These are phyloP conservation scores for Pythium insidiosum DNA, from an alignment of 352 stramenopile genomes.

Conservation along the genomic window DNA sequence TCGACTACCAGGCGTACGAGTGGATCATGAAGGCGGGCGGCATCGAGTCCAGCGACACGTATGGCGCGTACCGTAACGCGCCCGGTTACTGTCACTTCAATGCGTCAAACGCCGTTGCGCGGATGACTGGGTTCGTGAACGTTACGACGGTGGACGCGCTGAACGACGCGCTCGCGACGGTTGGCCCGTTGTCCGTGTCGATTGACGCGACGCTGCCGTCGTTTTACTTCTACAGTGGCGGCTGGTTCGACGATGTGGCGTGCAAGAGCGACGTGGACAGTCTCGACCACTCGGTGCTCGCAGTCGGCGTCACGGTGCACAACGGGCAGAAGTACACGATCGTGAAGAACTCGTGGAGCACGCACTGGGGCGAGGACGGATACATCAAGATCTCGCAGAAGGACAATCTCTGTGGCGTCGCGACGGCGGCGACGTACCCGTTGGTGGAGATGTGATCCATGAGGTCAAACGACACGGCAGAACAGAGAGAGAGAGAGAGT, in stretches of 20 bases:
- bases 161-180: constrained; percentile 69
- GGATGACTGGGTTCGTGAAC: constrained; percentile 76
- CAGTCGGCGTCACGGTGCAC: constrained; percentile 85
- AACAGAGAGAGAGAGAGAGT: background rate
- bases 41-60: constrained; percentile 73
- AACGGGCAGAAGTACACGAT: constrained; percentile 91
- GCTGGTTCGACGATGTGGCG: constrained; percentile 76
- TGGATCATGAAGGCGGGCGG: constrained; percentile 83
- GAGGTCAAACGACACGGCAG: background rate
- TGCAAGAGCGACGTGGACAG: constrained; percentile 90
- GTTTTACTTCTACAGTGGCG: constrained; percentile 88
- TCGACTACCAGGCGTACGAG: constrained; percentile 87
- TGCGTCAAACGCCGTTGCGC: constrained; percentile 49
- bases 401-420: constrained; percentile 94
- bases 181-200: constrained; percentile 84
- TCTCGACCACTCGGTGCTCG: constrained; percentile 89
- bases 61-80: constrained; percentile 82
- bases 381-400: constrained; percentile 91
- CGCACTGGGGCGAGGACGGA: constrained; percentile 89
- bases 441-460: constrained; percentile 27
- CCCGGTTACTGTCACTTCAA: constrained; percentile 89
- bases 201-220: constrained; percentile 79
- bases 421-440: constrained; percentile 82
- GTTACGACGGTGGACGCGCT: constrained; percentile 66
- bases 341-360: constrained; percentile 94